phyloP scores from a whole-genome alignment of 2,329 filamentous ascomycete species.

The Chrysoporthe puriensis region DNA sequence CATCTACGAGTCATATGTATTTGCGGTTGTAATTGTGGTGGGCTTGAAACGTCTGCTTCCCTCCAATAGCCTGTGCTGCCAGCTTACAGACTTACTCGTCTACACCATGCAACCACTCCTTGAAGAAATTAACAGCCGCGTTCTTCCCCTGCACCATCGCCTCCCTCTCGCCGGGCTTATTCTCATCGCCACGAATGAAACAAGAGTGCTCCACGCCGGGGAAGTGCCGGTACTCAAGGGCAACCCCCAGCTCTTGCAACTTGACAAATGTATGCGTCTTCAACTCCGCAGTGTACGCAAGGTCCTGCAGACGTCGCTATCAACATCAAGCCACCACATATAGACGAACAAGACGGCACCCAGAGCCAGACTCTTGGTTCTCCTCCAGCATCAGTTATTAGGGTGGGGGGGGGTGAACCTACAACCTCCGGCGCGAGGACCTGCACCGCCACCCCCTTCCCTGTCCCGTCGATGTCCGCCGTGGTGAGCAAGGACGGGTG shows the following conservation, averaged over 20 bases:
- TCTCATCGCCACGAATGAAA: conserved; percentile 43
- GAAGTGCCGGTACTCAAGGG: conserved; percentile 52
- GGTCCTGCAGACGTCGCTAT: conserved; percentile 37
- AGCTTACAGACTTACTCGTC: neutral
- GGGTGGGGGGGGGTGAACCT: neutral
- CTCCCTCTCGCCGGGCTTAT: conserved; percentile 41
- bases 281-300: conserved; percentile 45
- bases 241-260: conserved; percentile 40
- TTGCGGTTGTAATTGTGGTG: too few species aligned
- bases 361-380: neutral
- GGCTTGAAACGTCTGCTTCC: conserved; percentile 17
- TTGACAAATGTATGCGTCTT: conserved; percentile 45
- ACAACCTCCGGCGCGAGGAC: conserved; percentile 51
- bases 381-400: neutral
- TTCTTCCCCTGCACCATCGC: conserved; percentile 50
- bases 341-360: neutral
- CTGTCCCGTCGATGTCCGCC: conserved; percentile 49
- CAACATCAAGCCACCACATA: neutral
- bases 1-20: too few species aligned
- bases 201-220: conserved; percentile 50
- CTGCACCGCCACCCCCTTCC: conserved; percentile 50
- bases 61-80: neutral
- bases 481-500: conserved; percentile 50
- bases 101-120: conserved; percentile 26
- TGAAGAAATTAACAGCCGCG: conserved; percentile 46